Conservation (phyloP, 139 green algal genomes). For the Chlorokybus atmophyticus region DNA sequence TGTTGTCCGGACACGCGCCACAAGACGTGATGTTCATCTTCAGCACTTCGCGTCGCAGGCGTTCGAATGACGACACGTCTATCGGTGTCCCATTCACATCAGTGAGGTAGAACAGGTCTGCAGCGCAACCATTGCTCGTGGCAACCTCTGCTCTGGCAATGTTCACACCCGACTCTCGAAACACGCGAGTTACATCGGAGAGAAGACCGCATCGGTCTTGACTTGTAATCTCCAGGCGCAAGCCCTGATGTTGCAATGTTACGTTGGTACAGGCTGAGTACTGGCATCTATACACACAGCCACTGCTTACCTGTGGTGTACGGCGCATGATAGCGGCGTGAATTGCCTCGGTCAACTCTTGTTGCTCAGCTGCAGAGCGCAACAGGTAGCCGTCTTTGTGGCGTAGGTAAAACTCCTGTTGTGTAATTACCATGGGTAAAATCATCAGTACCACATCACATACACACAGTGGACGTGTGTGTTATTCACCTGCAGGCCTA, state of each 20-base stretch:
- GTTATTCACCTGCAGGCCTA: conserved; percentile 31
- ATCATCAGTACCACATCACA: not conserved
- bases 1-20: not conserved
- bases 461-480: not conserved
- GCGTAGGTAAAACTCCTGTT: not conserved
- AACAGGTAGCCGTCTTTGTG: not conserved
- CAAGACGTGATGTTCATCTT: too few relatives aligned
- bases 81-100: not conserved
- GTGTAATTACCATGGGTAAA: not conserved
- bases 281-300: not conserved
- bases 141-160: not conserved
- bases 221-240: not conserved
- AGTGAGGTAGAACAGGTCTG: not conserved
- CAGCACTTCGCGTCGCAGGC: not conserved
- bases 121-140: not conserved
- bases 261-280: not conserved
- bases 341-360: not conserved
- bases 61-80: not conserved
- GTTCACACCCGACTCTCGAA: not conserved
- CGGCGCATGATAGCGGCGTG: not conserved
- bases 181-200: not conserved
- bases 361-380: not conserved
- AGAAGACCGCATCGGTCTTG: not conserved
- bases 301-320: not conserved
- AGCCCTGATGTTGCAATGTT: not conserved